A percentile compares a stretch with the other conserved stretches of the same genome.
Evolutionary conservation across 345 rosid genomes (phyloP).

Genomic region (Chamaenerion angustifolium): DNA sequence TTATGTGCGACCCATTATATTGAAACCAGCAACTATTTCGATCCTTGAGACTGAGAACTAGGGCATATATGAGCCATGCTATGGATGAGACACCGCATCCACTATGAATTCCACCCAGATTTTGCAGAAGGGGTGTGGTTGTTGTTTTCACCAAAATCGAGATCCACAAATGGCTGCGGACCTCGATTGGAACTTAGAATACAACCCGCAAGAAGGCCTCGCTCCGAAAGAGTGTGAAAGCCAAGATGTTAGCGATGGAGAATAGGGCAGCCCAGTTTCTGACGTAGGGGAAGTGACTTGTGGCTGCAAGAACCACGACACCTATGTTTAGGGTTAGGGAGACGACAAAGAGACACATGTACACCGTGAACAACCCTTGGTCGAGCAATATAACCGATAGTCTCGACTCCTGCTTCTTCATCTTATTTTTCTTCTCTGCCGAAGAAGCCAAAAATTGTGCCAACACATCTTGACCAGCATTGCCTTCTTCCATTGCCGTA

Average conservation of each 20-base stretch:
- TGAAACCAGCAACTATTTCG: no score
- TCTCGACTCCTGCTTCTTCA: slow-evolving; percentile 38
- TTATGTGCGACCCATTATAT: no score
- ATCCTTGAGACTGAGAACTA: slow-evolving; percentile 46
- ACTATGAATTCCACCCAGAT: slow-evolving; percentile 71
- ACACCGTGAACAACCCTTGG: slow-evolving; percentile 68
- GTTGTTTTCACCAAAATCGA: slow-evolving; percentile 44
- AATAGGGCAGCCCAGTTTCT: slow-evolving; percentile 51
- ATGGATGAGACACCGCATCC: slow-evolving; percentile 65
- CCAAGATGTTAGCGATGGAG: slow-evolving; percentile 55
- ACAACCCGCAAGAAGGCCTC: slow-evolving; percentile 53
- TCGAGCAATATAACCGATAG: slow-evolving; percentile 59
- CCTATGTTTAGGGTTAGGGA: slow-evolving; percentile 29
- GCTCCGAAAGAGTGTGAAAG: slow-evolving; percentile 58
- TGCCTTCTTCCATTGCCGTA: slow-evolving; percentile 30
- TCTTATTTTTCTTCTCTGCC: slow-evolving; percentile 20
- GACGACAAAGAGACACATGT: slow-evolving; percentile 52
- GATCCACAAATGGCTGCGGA: slow-evolving; percentile 45
- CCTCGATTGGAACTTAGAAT: slow-evolving; percentile 43
- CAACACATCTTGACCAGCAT: slow-evolving; percentile 4
- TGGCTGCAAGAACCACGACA: slow-evolving; percentile 45
- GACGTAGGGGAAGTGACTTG: slow-evolving; percentile 48
- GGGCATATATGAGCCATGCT: slow-evolving; percentile 52
- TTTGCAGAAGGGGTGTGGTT: slow-evolving; percentile 58
- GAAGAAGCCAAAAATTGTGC: slow-evolving; percentile 9